Evolutionary conservation across 805 yeast genomes (phyloP), one percentile per base, ranked within the genome.

Genomic region (Kluyveromyces wickerhamii): DNA sequence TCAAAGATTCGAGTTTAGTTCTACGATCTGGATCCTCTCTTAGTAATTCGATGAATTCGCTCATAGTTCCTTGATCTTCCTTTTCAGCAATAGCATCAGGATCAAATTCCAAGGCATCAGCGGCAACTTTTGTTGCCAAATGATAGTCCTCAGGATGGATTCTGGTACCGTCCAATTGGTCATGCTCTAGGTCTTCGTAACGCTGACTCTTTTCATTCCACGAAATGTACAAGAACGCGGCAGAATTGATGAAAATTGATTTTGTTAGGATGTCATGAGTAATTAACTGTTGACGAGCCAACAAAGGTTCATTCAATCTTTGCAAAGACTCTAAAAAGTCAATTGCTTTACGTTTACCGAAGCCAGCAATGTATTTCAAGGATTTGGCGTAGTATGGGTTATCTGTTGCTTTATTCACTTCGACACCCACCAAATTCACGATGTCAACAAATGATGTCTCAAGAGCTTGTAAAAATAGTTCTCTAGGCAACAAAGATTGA

Each of bases 61-160:
- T 56, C 62, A 57, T 57, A 1, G 59, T 42, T 33, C 67, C 71
- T 33, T 54, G 60, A 15, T 54, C 59, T 41, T 59, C 62, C 40
- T 57, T 57, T 37, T 80, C 88, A 2, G 78, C 80, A 51, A 84
- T 68, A 44, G 87, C 95, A 58, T 89, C 97, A 50, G 94, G 98
- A 49, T 87, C 96, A 44, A 88, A 71, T 55, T 89, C 98, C 44
- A 92, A 69, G 2, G 98, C 97, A 65, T 92, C 98, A 2, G 95
- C 92, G 6, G 96, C 97, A 88, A 92, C 92, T 57, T 92, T 92
- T 33, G 92, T 75, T 3, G 96, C 97, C 47, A 92, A 69, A 44
- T 85, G 95, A 57, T 92, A 92, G 62, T 92, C 99, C 60, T 92
- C 97, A 6, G 97, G 97, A 51, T 92, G 99, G 30, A 92, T 87